A percentile compares a stretch with the other conserved stretches of the same genome.
Evolutionary conservation across 176 grass and related monocot genomes (phyloP).

Genomic region (Panicum miliaceum): DNA sequence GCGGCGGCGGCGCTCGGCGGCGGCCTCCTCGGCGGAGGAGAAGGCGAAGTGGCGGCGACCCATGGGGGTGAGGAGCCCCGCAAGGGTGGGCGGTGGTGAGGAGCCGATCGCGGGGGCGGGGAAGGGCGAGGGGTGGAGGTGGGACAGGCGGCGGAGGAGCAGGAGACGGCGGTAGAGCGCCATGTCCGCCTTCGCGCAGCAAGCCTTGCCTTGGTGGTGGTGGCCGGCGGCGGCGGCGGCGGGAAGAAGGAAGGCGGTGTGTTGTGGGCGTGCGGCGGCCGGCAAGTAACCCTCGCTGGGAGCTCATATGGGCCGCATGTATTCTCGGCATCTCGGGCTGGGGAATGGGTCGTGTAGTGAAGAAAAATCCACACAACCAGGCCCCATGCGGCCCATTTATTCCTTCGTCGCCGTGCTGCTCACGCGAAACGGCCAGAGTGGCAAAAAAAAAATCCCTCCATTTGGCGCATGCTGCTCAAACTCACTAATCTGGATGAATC

Average conservation of each 20-base stretch:
- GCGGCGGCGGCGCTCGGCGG: constrained; percentile 60
- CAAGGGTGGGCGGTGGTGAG: neutral
- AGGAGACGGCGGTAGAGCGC: constrained; percentile 33
- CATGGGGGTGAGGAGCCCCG: constrained; percentile 13
- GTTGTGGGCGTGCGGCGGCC: neutral
- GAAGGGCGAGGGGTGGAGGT: constrained; percentile 13
- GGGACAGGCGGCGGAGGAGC: constrained; percentile 21
- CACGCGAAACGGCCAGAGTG: no score
- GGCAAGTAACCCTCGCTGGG: neutral
- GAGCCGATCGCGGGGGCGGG: neutral
- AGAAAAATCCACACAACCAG: no score
- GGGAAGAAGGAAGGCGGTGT: neutral
- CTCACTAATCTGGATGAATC: no score
- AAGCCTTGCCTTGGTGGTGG: neutral
- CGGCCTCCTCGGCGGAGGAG: constrained; percentile 40
- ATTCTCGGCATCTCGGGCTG: neutral
- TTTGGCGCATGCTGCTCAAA: no score
- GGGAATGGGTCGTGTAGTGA: neutral
- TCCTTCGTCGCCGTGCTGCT: no score
- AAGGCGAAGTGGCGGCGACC: constrained; percentile 40
- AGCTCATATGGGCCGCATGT: neutral
- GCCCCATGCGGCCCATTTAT: no score
- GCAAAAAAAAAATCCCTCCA: no score
- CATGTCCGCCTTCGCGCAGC: neutral
- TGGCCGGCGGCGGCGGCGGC: neutral